Evolutionary conservation across 2,329 filamentous ascomycete species (phyloP).

Genomic region (Talaromyces verruculosus): DNA sequence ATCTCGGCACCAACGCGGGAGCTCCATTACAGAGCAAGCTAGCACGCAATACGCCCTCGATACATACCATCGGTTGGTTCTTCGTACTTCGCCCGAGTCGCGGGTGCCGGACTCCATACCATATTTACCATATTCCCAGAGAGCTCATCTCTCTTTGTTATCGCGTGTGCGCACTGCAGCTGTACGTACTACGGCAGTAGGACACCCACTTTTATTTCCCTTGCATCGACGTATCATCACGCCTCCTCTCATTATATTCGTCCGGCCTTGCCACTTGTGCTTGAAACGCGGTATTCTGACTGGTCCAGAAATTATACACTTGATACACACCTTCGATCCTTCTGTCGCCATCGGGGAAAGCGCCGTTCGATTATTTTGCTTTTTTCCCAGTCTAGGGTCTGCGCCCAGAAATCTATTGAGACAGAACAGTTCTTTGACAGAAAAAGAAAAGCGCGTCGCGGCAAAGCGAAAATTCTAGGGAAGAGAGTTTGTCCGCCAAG

Average conservation of each 20-base stretch:
- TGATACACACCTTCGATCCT: conserved; percentile 10
- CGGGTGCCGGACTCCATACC: background rate
- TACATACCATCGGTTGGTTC: background rate
- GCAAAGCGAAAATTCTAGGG: conserved; percentile 2
- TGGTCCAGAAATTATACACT: conserved; percentile 6
- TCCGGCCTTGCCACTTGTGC: conserved; percentile 16
- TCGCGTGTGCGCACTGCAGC: conserved; percentile 9
- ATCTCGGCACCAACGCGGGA: conserved; percentile 8
- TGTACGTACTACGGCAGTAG: conserved; percentile 1
- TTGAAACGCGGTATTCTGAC: conserved; percentile 5
- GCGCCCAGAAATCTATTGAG: background rate
- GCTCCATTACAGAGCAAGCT: background rate
- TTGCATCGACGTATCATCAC: conserved; percentile 12
- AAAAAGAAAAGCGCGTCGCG: conserved; percentile 2
- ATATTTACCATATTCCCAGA: background rate
- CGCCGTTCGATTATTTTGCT: background rate
- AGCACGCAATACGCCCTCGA: conserved; percentile 2
- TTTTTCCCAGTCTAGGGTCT: background rate
- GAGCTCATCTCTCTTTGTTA: conserved; percentile 5
- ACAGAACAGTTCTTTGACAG: background rate
- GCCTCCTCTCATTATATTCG: conserved; percentile 5
- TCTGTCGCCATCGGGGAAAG: conserved; percentile 13
- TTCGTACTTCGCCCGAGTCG: conserved; percentile 2
- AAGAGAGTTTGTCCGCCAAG: conserved; percentile 13
- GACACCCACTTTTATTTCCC: conserved; percentile 14